Evolutionary conservation across 352 stramenopile genomes (phyloP), one percentile per base, ranked within the genome.

Genomic region (Phytophthora constricta): DNA sequence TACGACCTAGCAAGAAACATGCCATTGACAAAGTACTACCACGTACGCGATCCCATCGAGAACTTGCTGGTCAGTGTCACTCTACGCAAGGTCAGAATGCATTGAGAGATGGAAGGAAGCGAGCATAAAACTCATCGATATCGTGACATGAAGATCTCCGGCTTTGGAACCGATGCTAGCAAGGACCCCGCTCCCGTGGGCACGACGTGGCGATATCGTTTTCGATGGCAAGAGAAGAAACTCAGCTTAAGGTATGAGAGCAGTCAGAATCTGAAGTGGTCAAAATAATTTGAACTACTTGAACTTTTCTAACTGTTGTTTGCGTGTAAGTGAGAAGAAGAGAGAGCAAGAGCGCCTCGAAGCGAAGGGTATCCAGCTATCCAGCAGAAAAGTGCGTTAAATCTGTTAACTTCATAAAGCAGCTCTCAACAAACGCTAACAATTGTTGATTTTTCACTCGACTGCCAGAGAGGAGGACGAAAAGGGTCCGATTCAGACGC

Each of bases 31-130:
- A 67, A 80, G 31, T 85, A 80, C 70, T 93, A 91, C 62, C 84
- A 92, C 77, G 85, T 86, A 45, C 78, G 77, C 62, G 83, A 91
- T 58, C 82, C 86, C 10, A 90, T 93, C 60, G 82, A 90, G 63
- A 88, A 91, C 53, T 60, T 93, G 16, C 69, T 66, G 43, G 43
- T 93, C 28, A 65, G 68, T 17, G 80, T 91, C 22, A 81, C 72
- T 2, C 70, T 87, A 20, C 82, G 83, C 43, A 92, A 93, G 82
- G 86, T 89, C 26, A 10, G 31, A 47, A 25, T 26, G 41, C 13
- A 43, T 45, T 4, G 4, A 45, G n/a, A n/a, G n/a, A n/a, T n/a
- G n/a, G n/a, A n/a, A n/a, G n/a, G n/a, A n/a, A n/a, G n/a, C n/a
- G n/a, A n/a, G n/a, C n/a, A n/a, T n/a, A n/a, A n/a, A n/a, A n/a